Conservation (phyloP, 2,329 filamentous ascomycete species). For the Stagonosporopsis tanaceti region DNA sequence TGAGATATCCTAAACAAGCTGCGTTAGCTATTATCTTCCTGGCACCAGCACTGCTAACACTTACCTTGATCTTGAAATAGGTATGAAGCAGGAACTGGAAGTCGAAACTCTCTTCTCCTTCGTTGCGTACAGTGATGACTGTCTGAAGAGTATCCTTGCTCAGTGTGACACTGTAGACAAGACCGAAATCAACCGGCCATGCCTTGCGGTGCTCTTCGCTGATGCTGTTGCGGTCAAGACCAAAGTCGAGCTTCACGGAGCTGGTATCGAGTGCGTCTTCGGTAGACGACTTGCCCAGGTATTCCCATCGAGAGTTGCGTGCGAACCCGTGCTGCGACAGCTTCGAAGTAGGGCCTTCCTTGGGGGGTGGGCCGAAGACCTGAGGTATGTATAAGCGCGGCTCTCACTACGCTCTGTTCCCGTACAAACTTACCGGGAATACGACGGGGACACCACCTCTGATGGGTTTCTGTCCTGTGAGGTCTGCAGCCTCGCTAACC, state of each 20-base stretch:
- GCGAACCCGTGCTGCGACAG: slow-evolving; percentile 96
- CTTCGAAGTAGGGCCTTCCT: slow-evolving; percentile 76
- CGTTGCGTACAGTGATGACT: slow-evolving; percentile 86
- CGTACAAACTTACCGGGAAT: slow-evolving; percentile 74
- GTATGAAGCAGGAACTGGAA: slow-evolving; percentile 93
- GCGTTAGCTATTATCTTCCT: neutral
- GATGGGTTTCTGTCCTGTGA: slow-evolving; percentile 90
- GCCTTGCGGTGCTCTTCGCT: slow-evolving; percentile 71
- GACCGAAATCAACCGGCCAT: slow-evolving; percentile 87
- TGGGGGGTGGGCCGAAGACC: slow-evolving; percentile 82
- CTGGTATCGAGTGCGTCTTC: slow-evolving; percentile 61
- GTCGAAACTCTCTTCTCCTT: slow-evolving; percentile 82
- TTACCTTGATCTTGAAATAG: slow-evolving; percentile 82
- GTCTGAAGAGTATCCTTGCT: slow-evolving; percentile 78
- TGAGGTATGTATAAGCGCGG: slow-evolving; percentile 46
- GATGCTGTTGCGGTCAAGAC: slow-evolving; percentile 77
- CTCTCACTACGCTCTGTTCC: neutral
- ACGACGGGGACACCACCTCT: slow-evolving; percentile 91
- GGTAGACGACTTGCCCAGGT: slow-evolving; percentile 84
- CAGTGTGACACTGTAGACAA: slow-evolving; percentile 93
- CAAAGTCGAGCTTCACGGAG: slow-evolving; percentile 94
- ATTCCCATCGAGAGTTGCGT: slow-evolving; percentile 89
- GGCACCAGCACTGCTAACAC: slow-evolving; percentile 30
- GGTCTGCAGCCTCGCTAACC: slow-evolving; percentile 77
- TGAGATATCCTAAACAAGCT: slow-evolving; percentile 73